phyloP scores from a whole-genome alignment of 2,329 filamentous ascomycete genomes.

The Penicillium expansum region DNA sequence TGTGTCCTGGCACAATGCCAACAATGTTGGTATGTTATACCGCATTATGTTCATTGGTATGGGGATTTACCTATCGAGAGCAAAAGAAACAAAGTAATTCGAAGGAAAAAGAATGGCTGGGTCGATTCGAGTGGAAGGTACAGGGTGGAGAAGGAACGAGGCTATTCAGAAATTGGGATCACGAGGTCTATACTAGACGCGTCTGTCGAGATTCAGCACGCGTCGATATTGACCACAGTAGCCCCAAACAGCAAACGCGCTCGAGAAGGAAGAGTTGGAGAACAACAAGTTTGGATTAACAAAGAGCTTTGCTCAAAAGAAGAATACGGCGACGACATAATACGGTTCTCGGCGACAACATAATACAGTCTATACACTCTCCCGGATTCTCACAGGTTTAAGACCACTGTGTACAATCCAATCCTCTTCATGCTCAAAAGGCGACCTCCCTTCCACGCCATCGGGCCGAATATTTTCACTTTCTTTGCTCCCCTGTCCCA shows the following conservation, averaged over 20 bases:
- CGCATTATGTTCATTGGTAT: constrained; percentile 26
- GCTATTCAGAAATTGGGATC: background rate
- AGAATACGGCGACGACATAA: background rate
- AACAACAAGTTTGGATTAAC: background rate
- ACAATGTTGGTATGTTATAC: constrained; percentile 39
- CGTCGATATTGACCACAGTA: background rate
- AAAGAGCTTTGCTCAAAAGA: background rate
- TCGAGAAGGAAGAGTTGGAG: background rate
- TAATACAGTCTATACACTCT: constrained; percentile 42
- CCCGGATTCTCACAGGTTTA: constrained; percentile 47
- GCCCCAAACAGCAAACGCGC: background rate
- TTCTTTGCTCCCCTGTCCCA: constrained; percentile 40
- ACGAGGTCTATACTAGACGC: background rate
- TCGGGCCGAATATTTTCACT: constrained; percentile 12
- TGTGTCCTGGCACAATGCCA: constrained; percentile 34
- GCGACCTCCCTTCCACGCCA: constrained; percentile 24
- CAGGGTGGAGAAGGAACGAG: constrained; percentile 1
- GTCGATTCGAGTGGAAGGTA: background rate
- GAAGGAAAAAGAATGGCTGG: background rate
- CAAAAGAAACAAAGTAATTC: background rate
- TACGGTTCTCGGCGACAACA: background rate
- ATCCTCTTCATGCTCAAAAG: constrained; percentile 46
- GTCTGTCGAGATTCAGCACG: background rate
- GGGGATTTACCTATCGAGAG: constrained; percentile 5
- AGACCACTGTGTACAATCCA: constrained; percentile 37